Evolutionary conservation across 306 rosid genomes (phyloP), one percentile per base, ranked within the genome.

Genomic region (Corylus heterophylla): DNA sequence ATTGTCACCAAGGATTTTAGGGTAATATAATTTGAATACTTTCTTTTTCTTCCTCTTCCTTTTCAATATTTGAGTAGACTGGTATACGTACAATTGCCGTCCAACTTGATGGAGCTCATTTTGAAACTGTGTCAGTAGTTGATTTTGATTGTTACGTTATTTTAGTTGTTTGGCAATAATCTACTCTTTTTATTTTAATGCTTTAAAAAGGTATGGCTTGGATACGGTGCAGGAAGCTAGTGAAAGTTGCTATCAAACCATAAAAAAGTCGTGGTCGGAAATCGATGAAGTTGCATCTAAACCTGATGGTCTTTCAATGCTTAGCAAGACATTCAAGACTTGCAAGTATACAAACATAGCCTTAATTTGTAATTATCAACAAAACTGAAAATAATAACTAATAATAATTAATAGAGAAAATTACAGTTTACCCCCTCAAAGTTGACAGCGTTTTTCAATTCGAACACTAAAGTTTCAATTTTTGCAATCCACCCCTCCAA

Each of bases 171-270:
- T 39, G 6, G 6, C 6, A 42, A 0, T 7, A 42, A 1, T 42
- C 1, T 42, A 42, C 45, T 6, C 7, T 42, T 7, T 6, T 42
- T 42, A 42, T 61, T 20, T 35, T 52, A 18, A 27, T 35, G 12
- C 18, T 14, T 11, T 61, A 3, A 25, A 73, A 64, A 12, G 11
- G 7, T 25, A 54, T 66, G 6, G 25, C 14, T 3, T 18, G 8
- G 18, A 39, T 54, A 29, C 0, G 11, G 5, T 52, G 75, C 80
- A 83, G 87, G 89, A 83, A 45, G 84, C 69, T 2, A 90, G 97
- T 69, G 86, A 89, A 79, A 89, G 81, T 81, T 92, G 97, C 85
- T 87, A 88, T 12, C 56, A 88, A 76, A 87, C 89, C 29, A 91
- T 93, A 45, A n/a, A 4, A 12, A 79, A 85, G 1, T 90, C 98